phyloP scores from a whole-genome alignment of 106 monocot species.

The Dendrobium chrysotoxum region DNA sequence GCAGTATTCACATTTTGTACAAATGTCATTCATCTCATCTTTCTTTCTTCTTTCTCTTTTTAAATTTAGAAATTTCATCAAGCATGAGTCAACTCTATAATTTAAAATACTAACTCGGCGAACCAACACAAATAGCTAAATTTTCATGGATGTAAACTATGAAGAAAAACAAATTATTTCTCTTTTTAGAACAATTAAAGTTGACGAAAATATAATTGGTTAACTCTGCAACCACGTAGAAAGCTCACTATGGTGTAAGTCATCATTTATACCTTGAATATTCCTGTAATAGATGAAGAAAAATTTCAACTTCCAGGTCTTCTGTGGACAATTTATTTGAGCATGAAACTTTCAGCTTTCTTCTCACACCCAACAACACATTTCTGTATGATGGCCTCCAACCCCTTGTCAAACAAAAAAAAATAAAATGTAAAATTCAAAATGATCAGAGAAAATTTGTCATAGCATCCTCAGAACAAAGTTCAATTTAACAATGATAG shows the following conservation, averaged over 20 bases:
- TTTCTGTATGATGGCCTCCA: conserved; percentile 92
- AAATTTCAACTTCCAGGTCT: conserved; percentile 95
- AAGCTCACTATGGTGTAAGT: background rate
- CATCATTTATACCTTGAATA: conserved; percentile 69
- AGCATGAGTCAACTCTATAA: background rate
- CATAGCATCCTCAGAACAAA: background rate
- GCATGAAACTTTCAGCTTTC: conserved; percentile 67
- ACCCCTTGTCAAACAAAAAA: conserved; percentile 45
- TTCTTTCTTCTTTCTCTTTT: background rate
- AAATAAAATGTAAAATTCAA: background rate
- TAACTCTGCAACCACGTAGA: background rate
- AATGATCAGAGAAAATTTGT: background rate
- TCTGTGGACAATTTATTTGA: conserved; percentile 76
- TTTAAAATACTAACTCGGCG: background rate
- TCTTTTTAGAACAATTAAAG: background rate
- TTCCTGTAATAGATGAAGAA: conserved; percentile 78
- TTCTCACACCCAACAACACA: conserved; percentile 75
- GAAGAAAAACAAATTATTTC: background rate
- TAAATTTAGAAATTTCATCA: background rate
- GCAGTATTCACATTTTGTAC: too few relatives aligned
- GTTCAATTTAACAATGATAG: background rate
- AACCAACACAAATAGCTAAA: background rate
- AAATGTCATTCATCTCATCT: too few relatives aligned
- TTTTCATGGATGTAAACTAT: background rate
- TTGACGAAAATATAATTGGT: background rate